Evolutionary conservation across 2,329 filamentous ascomycete species (phyloP).

Genomic region (Thielaviopsis musarum): DNA sequence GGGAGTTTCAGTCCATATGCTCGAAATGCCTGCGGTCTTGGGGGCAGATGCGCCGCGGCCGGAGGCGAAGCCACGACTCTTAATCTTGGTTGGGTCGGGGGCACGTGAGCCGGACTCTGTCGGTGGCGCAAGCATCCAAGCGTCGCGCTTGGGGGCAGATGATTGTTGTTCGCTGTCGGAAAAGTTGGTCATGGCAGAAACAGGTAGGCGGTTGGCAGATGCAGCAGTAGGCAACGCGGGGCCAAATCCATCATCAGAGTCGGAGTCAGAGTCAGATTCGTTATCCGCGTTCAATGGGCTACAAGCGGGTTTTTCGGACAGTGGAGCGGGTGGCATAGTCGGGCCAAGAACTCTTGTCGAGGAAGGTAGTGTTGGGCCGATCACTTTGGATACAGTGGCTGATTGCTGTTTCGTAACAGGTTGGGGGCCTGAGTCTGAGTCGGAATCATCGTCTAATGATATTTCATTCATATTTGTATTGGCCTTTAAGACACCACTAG

Average conservation of each 20-base stretch:
- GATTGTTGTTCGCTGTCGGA: constrained; percentile 17
- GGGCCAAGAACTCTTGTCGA: constrained; percentile 12
- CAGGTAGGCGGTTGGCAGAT: constrained; percentile 26
- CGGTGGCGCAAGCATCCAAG: constrained; percentile 68
- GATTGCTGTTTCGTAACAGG: constrained; percentile 11
- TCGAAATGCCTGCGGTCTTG: constrained; percentile 30
- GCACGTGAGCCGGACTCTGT: constrained; percentile 35
- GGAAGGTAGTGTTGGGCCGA: constrained; percentile 17
- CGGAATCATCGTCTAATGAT: constrained; percentile 17
- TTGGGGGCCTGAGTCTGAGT: constrained; percentile 22
- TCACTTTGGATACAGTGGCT: constrained; percentile 12
- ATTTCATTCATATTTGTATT: constrained; percentile 23
- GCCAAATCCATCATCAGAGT: constrained; percentile 39
- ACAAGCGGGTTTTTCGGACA: constrained; percentile 22
- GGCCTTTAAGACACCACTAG: background rate
- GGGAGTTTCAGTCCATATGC: constrained; percentile 82
- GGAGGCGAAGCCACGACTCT: constrained; percentile 67
- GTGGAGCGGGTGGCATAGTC: constrained; percentile 25
- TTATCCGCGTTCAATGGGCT: constrained; percentile 2
- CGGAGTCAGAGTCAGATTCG: constrained; percentile 19
- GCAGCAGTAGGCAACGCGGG: constrained; percentile 40
- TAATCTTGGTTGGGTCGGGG: constrained; percentile 70
- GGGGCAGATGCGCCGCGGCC: constrained; percentile 25
- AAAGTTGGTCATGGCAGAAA: constrained; percentile 22
- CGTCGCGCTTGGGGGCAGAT: constrained; percentile 46